Conservation (phyloP, 2,329 filamentous ascomycete genomes). For the Aureobasidium sp. region DNA sequence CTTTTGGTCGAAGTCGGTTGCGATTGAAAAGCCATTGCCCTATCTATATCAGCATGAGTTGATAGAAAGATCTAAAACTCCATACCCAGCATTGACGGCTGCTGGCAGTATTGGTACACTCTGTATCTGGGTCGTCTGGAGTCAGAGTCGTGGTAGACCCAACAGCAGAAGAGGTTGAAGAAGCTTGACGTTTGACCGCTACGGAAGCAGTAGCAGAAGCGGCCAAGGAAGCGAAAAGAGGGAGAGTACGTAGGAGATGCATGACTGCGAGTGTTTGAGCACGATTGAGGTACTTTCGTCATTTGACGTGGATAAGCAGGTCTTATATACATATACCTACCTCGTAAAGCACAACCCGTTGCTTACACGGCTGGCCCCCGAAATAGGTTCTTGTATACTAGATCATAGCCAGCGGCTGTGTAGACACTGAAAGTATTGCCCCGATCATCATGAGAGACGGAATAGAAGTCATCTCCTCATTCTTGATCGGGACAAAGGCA, state of each 20-base stretch:
- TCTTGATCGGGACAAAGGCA: neutral
- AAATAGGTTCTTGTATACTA: neutral
- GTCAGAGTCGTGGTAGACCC: neutral
- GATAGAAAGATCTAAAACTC: too few species aligned
- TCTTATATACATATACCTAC: neutral
- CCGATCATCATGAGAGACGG: neutral
- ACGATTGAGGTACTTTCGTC: slow-evolving; percentile 6
- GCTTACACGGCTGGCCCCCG: neutral
- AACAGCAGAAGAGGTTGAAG: neutral
- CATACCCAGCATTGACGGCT: slow-evolving; percentile 8
- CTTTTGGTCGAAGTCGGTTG: slow-evolving; percentile 29
- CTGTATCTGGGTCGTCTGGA: neutral
- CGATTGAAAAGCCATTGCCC: slow-evolving; percentile 24
- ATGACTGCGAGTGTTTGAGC: slow-evolving; percentile 3
- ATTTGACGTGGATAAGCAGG: neutral
- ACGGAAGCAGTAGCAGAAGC: slow-evolving; percentile 7
- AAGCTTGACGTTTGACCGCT: neutral
- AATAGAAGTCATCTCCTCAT: neutral
- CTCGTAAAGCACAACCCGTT: neutral
- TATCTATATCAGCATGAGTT: slow-evolving; percentile 21
- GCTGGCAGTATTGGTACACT: neutral
- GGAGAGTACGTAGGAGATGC: neutral
- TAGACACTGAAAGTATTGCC: neutral
- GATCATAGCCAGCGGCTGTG: neutral
- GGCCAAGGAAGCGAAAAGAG: neutral